Conservation (phyloP, 2,329 filamentous ascomycete species). For the Penicillium brasilianum region DNA sequence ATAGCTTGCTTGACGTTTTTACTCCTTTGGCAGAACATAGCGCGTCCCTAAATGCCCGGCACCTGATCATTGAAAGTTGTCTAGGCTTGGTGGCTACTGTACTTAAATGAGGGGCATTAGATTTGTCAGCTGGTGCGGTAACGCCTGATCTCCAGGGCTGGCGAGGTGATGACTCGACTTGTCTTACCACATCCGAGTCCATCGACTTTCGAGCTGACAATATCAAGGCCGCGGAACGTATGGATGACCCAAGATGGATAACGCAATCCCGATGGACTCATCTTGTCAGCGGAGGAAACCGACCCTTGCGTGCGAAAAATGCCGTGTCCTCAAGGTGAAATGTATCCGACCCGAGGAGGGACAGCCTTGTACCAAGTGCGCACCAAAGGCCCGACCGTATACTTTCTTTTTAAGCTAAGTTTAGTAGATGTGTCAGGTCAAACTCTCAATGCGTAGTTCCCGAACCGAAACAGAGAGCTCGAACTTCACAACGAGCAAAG, state of each 20-base stretch:
- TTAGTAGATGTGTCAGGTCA: constrained; percentile 25
- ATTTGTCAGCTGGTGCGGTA: not conserved
- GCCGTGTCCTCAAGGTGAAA: constrained; percentile 28
- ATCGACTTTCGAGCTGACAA: not conserved
- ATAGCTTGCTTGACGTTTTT: too few species aligned
- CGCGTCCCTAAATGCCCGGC: too few species aligned
- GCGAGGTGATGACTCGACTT: not conserved
- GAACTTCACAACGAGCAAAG: constrained; percentile 5
- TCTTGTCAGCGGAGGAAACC: constrained; percentile 11
- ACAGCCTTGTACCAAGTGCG: constrained; percentile 25
- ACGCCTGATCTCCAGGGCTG: too few species aligned
- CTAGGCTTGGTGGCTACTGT: too few species aligned
- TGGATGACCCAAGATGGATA: not conserved
- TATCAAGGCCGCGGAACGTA: not conserved
- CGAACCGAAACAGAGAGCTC: constrained; percentile 21
- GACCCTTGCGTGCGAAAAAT: constrained; percentile 27
- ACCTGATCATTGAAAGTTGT: too few species aligned
- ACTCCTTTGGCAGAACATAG: too few species aligned
- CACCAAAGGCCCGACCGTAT: too few species aligned
- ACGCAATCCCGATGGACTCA: not conserved
- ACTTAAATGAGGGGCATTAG: not conserved
- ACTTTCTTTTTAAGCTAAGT: constrained; percentile 4
- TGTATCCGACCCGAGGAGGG: constrained; percentile 21
- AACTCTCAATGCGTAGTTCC: constrained; percentile 21
- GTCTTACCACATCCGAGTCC: not conserved